Percentiles rank a stretch among this genome's conserved stretches.
Conservation (phyloP, 2,329 filamentous ascomycete genomes). For the Neonectria faginata region DNA sequence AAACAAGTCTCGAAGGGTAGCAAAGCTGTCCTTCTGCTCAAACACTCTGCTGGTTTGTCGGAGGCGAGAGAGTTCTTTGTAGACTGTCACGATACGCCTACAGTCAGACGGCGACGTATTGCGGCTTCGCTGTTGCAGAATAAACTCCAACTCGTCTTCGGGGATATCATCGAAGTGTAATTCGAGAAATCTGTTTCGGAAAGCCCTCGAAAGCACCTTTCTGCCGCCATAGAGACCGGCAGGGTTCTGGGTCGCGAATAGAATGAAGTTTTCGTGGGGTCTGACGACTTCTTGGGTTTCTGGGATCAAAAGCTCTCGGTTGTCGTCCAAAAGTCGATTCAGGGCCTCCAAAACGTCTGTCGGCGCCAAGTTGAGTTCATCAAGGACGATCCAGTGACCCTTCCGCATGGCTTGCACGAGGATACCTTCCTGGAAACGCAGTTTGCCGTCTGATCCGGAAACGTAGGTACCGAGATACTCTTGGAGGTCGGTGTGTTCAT, state of each 20-base stretch:
- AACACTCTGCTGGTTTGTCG: conserved; percentile 93
- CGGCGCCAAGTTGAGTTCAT: conserved; percentile 95
- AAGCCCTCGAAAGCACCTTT: conserved; percentile 92
- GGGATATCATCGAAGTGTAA: conserved; percentile 98
- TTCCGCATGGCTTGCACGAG: conserved; percentile 92
- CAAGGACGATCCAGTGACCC: conserved; percentile 97
- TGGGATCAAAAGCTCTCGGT: conserved; percentile 92
- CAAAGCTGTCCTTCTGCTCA: conserved; percentile 97
- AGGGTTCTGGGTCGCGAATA: conserved; percentile 98
- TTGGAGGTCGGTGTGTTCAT: conserved; percentile 97
- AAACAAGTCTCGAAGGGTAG: conserved; percentile 94
- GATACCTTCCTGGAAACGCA: conserved; percentile 93
- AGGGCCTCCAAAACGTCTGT: conserved; percentile 97
- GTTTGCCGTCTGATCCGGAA: conserved; percentile 83
- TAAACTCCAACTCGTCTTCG: conserved; percentile 90
- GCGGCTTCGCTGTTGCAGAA: conserved; percentile 87
- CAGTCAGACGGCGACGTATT: conserved; percentile 92
- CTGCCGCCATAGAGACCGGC: conserved; percentile 94
- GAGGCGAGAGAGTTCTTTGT: conserved; percentile 89
- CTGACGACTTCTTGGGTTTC: conserved; percentile 95
- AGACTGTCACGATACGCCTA: conserved; percentile 89
- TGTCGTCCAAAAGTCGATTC: conserved; percentile 95
- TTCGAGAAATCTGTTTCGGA: conserved; percentile 96
- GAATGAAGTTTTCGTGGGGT: conserved; percentile 94
- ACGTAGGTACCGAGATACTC: conserved; percentile 97